A percentile compares a stretch with the other conserved stretches of the same genome.
Conservation (phyloP, 2,329 filamentous ascomycete genomes). For the Microdochium paspali region DNA sequence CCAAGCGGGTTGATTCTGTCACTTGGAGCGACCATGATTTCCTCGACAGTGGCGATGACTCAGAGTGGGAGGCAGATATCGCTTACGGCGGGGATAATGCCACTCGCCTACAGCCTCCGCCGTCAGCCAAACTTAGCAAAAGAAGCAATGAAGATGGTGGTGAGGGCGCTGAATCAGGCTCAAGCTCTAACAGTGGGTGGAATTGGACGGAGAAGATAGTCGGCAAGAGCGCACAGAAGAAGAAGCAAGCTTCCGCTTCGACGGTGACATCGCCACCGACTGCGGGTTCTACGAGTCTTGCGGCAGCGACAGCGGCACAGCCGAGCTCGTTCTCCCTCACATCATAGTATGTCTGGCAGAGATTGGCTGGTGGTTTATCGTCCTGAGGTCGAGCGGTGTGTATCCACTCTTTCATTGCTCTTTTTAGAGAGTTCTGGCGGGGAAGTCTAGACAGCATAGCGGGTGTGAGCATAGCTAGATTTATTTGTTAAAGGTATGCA, state of each 20-base stretch:
- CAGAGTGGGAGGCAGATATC: conserved; percentile 24
- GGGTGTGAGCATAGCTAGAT: too few relatives aligned
- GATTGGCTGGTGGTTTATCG: too few relatives aligned
- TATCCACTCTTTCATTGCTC: too few relatives aligned
- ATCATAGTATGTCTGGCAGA: too few relatives aligned
- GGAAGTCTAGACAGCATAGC: too few relatives aligned
- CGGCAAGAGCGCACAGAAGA: conserved; percentile 21
- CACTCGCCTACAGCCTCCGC: conserved; percentile 4
- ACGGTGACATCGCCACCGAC: conserved; percentile 8
- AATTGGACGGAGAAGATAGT: conserved; percentile 35
- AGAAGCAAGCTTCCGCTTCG: conserved; percentile 1
- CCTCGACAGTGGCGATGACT: conserved; percentile 41
- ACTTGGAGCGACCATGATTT: conserved; percentile 61
- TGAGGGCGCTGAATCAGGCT: not conserved
- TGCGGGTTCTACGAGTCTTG: conserved; percentile 5
- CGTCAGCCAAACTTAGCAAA: conserved; percentile 8
- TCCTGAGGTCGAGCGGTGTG: too few relatives aligned
- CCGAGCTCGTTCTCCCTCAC: not conserved
- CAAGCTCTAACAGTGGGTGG: conserved; percentile 13
- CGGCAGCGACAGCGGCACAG: not conserved
- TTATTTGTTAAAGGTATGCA: too few relatives aligned
- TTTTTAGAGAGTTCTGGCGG: too few relatives aligned
- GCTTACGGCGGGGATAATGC: conserved; percentile 9
- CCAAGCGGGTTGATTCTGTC: conserved; percentile 38
- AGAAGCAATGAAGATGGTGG: conserved; percentile 7